Base-by-base conservation (phyloP, 2,329 filamentous ascomycete genomes). In the Nothopassalora personata region DNA sequence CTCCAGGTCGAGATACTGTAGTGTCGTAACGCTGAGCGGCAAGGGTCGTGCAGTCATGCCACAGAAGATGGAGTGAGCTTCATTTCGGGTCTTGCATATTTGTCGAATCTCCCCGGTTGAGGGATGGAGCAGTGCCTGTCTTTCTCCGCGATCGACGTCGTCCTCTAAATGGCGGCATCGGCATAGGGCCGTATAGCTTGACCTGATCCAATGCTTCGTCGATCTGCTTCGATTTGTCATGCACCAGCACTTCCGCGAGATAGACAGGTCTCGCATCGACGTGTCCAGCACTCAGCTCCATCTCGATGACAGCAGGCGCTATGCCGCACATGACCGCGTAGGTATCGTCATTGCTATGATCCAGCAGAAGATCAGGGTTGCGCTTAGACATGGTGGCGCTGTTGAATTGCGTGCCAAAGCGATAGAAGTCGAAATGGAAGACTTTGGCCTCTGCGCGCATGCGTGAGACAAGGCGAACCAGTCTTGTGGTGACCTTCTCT, bases 381-480 rank as follows among this genome's bases (percentile, higher is more conserved):
- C 30, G 49, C 30, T 51, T 51, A 6, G 49, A 19, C 50, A 57
- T 57, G 50, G 10, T 23, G 8, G 48, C 34, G 33, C 30, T 33
- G 5, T 13, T 31, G 34, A 51, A 55, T 13, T 57, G 53, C 31
- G 43, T 54, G 19, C 48, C 58, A 43, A 51, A 60, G 43, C 49
- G 34, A 19, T 54, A 50, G 23, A 57, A 57, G 4, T 54, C 48
- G 19, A 60, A 60, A 4, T 47, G 54, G 46, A 60, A 60, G 7
- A 33, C 27, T 51, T 57, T 60, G 15, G 53, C 19, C 33, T 60
- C 58, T n/a, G 34, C 27, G 6, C 58, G 58, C 58, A 60, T 60
- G 27, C 58, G 54, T 13, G 56, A 19, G 31, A 51, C 51, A 33
- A 60, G 33, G n/a, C 58, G 58, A 13, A 60, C 50, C 27, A 60